Evolutionary conservation across 768 basidiomycete species (phyloP), one percentile per base, ranked within the genome.

Genomic region (Russula compacta): DNA sequence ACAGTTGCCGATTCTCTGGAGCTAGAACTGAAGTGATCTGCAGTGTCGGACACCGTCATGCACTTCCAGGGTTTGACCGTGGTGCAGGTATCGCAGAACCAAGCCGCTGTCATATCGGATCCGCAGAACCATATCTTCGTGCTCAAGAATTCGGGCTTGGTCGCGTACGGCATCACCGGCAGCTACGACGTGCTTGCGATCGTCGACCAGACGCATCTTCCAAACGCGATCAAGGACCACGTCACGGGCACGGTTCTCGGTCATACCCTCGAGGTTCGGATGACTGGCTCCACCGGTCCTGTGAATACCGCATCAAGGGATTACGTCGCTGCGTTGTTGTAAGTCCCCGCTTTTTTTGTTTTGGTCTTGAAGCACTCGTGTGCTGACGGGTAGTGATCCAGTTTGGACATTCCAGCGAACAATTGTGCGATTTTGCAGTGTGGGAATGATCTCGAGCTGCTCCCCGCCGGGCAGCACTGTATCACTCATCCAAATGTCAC

Each of bases 1-100:
- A 36, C 10, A 2, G 11, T 12, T 6, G 2, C 21, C 6, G 4
- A n/a, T 4, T 1, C 35, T 33, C 21, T 11, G 29, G 46, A 40
- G 11, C 6, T 14, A n/a, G 53, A n/a, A n/a, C n/a, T n/a, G n/a
- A n/a, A n/a, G n/a, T n/a, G 7, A 47, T 33, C 19, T 15, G 12
- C 54, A 48, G 87, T 91, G 48, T 89, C 89, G 11, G 89, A 92
- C 66, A 86, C 89, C 1, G 87, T 89, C 24, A 85, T 92, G 50
- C 83, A 86, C 64, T 91, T 91, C 70, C 79, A 83, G 52, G 90
- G 90, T 53, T 74, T 92, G 61, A 89, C 86, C 0, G 78, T 88
- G n/a, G 89, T 92, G 0, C 90, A 92, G 68, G 91, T 92, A 21
- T 87, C 87, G 0, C 90, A 92, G 75, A 92, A 92, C 68, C 84